A percentile compares a stretch with the other conserved stretches of the same genome.
These are phyloP conservation scores for Casaregolazyma suthepensis DNA, from an alignment of 1,139 yeast species.

Conservation along the genomic window DNA sequence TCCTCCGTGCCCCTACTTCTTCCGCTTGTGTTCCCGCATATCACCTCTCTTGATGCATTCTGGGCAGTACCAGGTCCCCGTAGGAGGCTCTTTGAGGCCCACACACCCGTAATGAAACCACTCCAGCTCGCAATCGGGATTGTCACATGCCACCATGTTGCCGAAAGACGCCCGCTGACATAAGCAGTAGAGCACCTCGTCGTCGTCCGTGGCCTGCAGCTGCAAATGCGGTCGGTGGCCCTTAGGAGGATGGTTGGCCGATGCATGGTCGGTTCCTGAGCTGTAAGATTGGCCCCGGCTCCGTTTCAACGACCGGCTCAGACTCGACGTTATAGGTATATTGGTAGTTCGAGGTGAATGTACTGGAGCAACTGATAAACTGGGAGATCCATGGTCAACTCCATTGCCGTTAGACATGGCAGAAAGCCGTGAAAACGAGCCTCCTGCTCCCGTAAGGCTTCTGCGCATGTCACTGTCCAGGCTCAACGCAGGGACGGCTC, in stretches of 20 bases:
- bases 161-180: slow-evolving; percentile 85
- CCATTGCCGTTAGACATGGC: neutral
- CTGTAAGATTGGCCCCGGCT: slow-evolving; percentile 3
- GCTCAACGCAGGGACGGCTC: slow-evolving; percentile 6
- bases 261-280: slow-evolving; percentile 1
- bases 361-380: neutral
- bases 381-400: neutral
- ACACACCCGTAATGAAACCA: slow-evolving; percentile 85
- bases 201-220: slow-evolving; percentile 42
- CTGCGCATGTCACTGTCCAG: slow-evolving; percentile 3
- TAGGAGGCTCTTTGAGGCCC: slow-evolving; percentile 48
- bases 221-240: neutral
- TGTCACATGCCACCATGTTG: slow-evolving; percentile 90
- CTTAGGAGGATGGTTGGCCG: slow-evolving; percentile 8
- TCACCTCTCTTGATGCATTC: slow-evolving; percentile 26
- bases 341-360: slow-evolving; percentile 30
- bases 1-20: too few species aligned
- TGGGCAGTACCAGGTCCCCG: slow-evolving; percentile 39
- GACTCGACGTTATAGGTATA: slow-evolving; percentile 1
- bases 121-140: slow-evolving; percentile 70
- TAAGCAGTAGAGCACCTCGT: slow-evolving; percentile 63
- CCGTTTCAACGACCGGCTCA: slow-evolving; percentile 6
- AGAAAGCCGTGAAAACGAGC: slow-evolving; percentile 4
- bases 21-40: slow-evolving; percentile 16
- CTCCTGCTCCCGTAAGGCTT: neutral